These are phyloP conservation scores for Coemansia sp. DNA, from an alignment of 192 early-diverging fungal species.

Conservation along the genomic window DNA sequence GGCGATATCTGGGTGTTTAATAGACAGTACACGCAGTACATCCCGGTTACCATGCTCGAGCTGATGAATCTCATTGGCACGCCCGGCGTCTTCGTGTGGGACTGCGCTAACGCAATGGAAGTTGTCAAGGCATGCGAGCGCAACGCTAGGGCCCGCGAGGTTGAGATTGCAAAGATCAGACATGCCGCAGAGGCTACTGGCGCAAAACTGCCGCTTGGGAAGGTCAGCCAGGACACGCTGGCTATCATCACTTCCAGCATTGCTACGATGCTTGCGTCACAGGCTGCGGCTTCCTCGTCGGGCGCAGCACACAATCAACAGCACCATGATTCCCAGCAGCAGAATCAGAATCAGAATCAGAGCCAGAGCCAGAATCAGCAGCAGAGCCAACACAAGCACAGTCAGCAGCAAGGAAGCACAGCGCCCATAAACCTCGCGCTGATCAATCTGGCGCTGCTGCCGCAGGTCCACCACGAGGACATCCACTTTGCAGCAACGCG, in stretches of 20 bases:
- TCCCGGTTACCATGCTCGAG: conserved; percentile 89
- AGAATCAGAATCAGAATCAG: conserved; percentile 10
- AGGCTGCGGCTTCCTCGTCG: conserved; percentile 2
- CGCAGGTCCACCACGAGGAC: conserved; percentile 63
- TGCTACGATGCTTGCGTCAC: conserved; percentile 24
- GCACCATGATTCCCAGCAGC: not conserved
- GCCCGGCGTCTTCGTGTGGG: conserved; percentile 95
- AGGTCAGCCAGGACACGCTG: conserved; percentile 18
- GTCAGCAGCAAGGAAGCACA: not conserved
- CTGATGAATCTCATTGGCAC: conserved; percentile 94
- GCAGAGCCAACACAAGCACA: not conserved
- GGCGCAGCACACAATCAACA: not conserved
- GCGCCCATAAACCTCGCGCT: conserved; percentile 26
- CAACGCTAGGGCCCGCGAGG: conserved; percentile 83
- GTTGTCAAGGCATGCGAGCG: conserved; percentile 87
- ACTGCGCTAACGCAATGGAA: conserved; percentile 91
- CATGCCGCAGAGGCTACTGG: conserved; percentile 36
- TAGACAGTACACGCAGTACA: conserved; percentile 97
- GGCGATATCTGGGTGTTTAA: conserved; percentile 99
- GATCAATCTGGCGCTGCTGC: conserved; percentile 50
- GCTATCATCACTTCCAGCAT: conserved; percentile 21
- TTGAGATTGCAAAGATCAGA: conserved; percentile 59
- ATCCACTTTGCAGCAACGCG: conserved; percentile 94
- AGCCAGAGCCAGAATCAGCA: conserved; percentile 8
- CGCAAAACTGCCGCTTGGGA: conserved; percentile 36